These are phyloP conservation scores for Calonectria fujianensis DNA, from an alignment of 2,329 filamentous ascomycete genomes.

Conservation along the genomic window DNA sequence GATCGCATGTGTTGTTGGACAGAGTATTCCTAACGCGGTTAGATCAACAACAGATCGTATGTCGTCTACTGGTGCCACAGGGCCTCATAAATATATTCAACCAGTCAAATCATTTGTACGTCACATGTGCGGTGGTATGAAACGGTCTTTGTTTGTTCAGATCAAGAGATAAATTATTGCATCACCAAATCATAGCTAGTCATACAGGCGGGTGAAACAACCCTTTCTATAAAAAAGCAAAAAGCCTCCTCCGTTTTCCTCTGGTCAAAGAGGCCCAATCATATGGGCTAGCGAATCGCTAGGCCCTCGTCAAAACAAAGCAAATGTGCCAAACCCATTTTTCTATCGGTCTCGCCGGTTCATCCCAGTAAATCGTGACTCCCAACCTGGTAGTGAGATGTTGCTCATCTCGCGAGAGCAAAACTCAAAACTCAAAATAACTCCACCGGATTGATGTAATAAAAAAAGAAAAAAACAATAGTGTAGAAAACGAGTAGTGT, in stretches of 20 bases:
- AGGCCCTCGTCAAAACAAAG: constrained; percentile 16
- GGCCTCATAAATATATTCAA: neutral
- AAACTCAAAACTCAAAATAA: constrained; percentile 20
- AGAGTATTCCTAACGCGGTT: constrained; percentile 8
- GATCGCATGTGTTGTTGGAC: neutral
- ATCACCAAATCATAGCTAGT: constrained; percentile 25
- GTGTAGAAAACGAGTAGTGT: constrained; percentile 39
- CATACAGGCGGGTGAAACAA: constrained; percentile 13
- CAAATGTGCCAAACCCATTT: constrained; percentile 18
- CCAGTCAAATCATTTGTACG: neutral
- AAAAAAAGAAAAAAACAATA: constrained; percentile 39
- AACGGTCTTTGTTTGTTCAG: neutral
- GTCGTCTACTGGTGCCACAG: neutral
- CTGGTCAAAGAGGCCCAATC: neutral
- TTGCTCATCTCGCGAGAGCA: constrained; percentile 26
- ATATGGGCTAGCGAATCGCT: constrained; percentile 4
- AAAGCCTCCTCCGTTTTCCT: constrained; percentile 5
- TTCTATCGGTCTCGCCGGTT: constrained; percentile 25
- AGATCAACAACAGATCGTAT: constrained; percentile 5
- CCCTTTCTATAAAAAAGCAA: constrained; percentile 19
- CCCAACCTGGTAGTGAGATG: constrained; percentile 4
- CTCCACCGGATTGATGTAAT: constrained; percentile 14
- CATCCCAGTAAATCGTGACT: constrained; percentile 19
- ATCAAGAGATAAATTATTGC: constrained; percentile 17
- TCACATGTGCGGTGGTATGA: neutral